phyloP scores from a whole-genome alignment of 768 basidiomycete species.

The Suillus brevipes region DNA sequence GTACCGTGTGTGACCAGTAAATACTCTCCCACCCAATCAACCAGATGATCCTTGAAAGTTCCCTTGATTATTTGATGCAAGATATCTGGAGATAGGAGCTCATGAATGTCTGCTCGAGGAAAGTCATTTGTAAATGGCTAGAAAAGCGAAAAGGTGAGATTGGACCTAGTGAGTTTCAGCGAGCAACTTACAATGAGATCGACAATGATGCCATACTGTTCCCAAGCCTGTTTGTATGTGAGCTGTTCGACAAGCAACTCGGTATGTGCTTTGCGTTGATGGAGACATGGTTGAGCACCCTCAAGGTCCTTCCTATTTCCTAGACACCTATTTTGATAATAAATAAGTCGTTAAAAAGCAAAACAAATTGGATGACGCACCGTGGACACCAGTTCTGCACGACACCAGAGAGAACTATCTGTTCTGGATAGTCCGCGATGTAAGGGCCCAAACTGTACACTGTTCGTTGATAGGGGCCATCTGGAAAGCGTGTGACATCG shows the following conservation, averaged over 20 bases:
- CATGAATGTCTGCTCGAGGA: neutral
- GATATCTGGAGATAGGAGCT: neutral
- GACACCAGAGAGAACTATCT: constrained; percentile 32
- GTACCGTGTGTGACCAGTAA: too few species aligned
- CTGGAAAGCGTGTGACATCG: constrained; percentile 24
- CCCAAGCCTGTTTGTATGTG: constrained; percentile 35
- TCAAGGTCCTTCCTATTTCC: neutral
- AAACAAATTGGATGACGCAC: constrained; percentile 19
- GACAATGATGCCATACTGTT: constrained; percentile 33
- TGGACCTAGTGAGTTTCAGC: neutral
- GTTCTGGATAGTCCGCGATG: constrained; percentile 44
- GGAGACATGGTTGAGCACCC: constrained; percentile 19
- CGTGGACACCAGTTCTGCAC: constrained; percentile 38
- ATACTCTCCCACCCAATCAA: constrained; percentile 29
- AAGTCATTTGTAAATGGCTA: neutral
- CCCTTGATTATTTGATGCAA: constrained; percentile 53
- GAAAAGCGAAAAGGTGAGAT: neutral
- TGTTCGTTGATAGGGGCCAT: constrained; percentile 30
- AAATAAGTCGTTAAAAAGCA: neutral
- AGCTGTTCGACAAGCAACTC: constrained; percentile 20
- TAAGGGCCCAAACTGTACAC: constrained; percentile 39
- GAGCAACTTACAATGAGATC: constrained; percentile 16
- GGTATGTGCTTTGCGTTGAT: constrained; percentile 19
- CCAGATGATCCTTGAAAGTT: constrained; percentile 44
- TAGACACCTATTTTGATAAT: neutral